Percentiles rank a stretch among this genome's conserved stretches.
Evolutionary conservation across 306 rosid species (phyloP).

Genomic region (Cucumis hystrix): DNA sequence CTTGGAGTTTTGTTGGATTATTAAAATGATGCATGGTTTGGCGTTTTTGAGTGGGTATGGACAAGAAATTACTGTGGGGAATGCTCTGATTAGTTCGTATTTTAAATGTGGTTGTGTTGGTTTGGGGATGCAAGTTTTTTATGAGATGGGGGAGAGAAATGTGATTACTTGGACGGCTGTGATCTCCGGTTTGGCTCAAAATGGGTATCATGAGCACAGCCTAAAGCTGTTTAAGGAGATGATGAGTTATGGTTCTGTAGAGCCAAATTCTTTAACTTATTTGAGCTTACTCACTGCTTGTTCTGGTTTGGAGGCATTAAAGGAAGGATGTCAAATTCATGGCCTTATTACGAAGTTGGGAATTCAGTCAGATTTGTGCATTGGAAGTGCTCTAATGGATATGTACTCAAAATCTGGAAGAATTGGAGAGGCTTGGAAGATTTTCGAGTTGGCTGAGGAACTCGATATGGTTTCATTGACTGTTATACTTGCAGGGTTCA

Average conservation of each 20-base stretch:
- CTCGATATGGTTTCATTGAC: constrained; percentile 75
- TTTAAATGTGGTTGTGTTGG: constrained; percentile 44
- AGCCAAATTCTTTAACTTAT: constrained; percentile 69
- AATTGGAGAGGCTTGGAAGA: constrained; percentile 52
- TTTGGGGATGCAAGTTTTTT: constrained; percentile 49
- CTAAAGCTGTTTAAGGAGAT: constrained; percentile 37
- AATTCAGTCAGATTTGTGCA: constrained; percentile 51
- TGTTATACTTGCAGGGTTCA: constrained; percentile 72
- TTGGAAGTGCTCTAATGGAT: constrained; percentile 88
- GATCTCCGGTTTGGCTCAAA: constrained; percentile 69
- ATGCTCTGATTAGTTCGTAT: constrained; percentile 70
- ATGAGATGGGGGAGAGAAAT: constrained; percentile 70
- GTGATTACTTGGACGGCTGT: constrained; percentile 84
- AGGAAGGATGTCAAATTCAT: constrained; percentile 64
- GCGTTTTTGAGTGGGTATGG: constrained; percentile 53
- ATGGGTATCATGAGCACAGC: constrained; percentile 35
- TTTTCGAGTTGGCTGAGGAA: constrained; percentile 59
- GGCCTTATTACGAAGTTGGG: constrained; percentile 67
- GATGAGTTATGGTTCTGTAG: constrained; percentile 47
- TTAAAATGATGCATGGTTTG: constrained; percentile 54
- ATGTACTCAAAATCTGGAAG: constrained; percentile 73
- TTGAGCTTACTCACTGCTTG: constrained; percentile 69
- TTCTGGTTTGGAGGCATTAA: constrained; percentile 64
- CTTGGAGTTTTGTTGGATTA: constrained; percentile 18
- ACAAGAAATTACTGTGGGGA: constrained; percentile 49